Evolutionary conservation across 2,329 filamentous ascomycete genomes (phyloP).

Genomic region (Dactylonectria macrodidyma): DNA sequence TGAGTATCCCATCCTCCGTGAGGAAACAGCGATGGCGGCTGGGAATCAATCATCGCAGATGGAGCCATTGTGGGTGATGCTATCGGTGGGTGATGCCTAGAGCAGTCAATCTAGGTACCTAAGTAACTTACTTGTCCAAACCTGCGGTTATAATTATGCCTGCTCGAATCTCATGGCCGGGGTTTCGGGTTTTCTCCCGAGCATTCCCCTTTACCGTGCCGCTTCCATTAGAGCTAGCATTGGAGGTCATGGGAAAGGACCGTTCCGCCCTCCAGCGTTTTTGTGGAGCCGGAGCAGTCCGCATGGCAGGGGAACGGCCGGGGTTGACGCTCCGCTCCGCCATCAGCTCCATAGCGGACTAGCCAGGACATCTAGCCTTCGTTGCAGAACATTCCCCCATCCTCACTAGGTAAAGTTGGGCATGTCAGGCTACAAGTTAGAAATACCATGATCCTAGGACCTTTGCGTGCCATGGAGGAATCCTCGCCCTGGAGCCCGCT

Average conservation of each 20-base stretch:
- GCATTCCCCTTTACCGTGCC: background rate
- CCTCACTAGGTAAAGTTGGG: too few relatives aligned
- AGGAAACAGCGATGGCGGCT: slow-evolving; percentile 43
- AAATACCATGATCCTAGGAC: background rate
- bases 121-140: background rate
- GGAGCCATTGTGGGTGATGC: slow-evolving; percentile 23
- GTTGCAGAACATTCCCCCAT: background rate
- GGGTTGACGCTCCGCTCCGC: background rate
- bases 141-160: background rate
- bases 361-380: background rate
- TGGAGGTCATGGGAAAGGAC: background rate
- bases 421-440: background rate
- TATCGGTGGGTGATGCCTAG: background rate
- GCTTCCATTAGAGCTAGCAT: background rate
- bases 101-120: background rate
- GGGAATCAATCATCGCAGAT: slow-evolving; percentile 13
- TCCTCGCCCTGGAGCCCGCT: background rate
- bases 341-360: background rate
- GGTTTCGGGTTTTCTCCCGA: background rate
- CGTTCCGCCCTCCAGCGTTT: background rate
- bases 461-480: background rate
- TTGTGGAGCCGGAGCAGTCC: slow-evolving; percentile 7
- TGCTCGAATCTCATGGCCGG: background rate
- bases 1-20: slow-evolving; percentile 52
- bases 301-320: background rate